Base-by-base conservation (phyloP, 2,329 filamentous ascomycete genomes). In the Botrytis galanthina region DNA sequence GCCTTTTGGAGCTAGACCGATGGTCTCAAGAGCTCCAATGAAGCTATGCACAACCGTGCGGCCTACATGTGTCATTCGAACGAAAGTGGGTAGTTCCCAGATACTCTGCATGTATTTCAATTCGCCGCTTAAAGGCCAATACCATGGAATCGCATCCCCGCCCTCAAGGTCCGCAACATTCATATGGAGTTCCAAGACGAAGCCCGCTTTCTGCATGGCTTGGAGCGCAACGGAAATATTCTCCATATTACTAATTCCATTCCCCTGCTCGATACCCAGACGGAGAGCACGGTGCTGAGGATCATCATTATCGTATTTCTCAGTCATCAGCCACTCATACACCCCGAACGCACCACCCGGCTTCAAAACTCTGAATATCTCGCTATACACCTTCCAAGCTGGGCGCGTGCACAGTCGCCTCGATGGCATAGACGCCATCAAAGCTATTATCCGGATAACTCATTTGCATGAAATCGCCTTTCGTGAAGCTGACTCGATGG, bases 251-350 rank as follows among this genome's bases (percentile, higher is more conserved):
- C 93, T 94, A 82, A 99, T 98, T 78, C 96, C 95, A 81, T 98
- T 92, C 80, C 96, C 96, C 82, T 94, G 91, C 86, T 99, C 96
- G 77, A 99, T 98, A 76, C 92, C 95, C 29, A 98, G 90, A 76
- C 95, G 93, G 81, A 98, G 96, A 82, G 93, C 90, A 78, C 94
- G 92, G 85, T 98, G 95, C 80, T 90, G 87, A 0, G 93, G 83
- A 87, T 98, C 94, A 75, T 92, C 87, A 82, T 97, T 95, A 85
- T 98, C 92, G 84, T 97, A 98, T 35, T 91, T 86, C 76, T 98
- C 95, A 12, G 95, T 98, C 96, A 99, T 98, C 80, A 98, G 87
- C 95, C 96, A 98, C 84, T 99, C 95, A 85, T 98, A 99, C 71
- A 98, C 95, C 81, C 95, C 96, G 80, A 98, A 99, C 70, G 93